phyloP scores from a whole-genome alignment of 1,284 basidiomycete species.

The Cutaneotrichosporon dermatis region DNA sequence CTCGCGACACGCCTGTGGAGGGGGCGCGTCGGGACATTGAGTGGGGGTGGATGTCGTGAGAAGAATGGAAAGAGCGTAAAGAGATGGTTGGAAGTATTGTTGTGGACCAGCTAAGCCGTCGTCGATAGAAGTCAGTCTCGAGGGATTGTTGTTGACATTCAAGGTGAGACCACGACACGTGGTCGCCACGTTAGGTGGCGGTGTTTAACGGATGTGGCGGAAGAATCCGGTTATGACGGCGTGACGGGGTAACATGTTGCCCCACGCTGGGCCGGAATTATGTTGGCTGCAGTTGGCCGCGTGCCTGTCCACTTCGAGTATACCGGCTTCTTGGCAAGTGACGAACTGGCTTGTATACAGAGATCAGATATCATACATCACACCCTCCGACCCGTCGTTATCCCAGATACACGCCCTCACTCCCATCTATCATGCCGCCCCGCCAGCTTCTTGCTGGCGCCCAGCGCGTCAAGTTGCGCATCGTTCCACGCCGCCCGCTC shows the following conservation, averaged over 20 bases:
- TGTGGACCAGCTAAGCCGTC: too few species aligned
- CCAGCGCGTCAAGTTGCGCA: neutral
- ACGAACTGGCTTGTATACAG: too few species aligned
- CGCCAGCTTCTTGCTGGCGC: conserved; percentile 4
- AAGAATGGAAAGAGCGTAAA: neutral
- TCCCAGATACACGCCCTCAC: too few species aligned
- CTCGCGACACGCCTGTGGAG: conserved; percentile 9
- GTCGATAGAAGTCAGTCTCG: conserved; percentile 4
- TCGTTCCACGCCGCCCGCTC: neutral
- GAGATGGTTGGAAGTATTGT: neutral
- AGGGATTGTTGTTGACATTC: conserved; percentile 3
- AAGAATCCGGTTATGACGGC: neutral
- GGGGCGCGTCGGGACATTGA: conserved; percentile 31
- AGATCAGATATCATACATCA: neutral
- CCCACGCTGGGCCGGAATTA: too few species aligned
- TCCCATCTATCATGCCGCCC: conserved; percentile 2
- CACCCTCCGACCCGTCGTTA: neutral
- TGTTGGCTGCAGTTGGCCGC: too few species aligned
- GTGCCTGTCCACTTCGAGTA: too few species aligned
- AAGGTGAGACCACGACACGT: conserved; percentile 21
- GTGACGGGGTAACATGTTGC: too few species aligned
- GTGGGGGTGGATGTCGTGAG: neutral
- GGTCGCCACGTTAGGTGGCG: conserved; percentile 1
- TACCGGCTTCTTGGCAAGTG: too few species aligned
- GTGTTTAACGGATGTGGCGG: neutral